These are phyloP conservation scores for Cryptococcus neoformans DNA, from an alignment of 1,284 basidiomycete genomes.

Conservation along the genomic window DNA sequence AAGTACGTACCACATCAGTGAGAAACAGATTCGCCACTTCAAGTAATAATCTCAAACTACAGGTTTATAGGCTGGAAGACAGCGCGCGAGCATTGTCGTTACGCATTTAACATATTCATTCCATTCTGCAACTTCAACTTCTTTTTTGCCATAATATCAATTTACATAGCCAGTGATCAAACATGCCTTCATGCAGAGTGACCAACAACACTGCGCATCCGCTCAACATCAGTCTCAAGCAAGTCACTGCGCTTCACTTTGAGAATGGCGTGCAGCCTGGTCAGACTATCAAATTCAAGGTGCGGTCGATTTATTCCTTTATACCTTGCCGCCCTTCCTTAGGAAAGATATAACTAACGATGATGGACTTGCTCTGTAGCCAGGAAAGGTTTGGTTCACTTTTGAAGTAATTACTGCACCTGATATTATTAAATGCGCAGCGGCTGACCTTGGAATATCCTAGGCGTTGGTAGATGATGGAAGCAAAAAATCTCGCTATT, in stretches of 20 bases:
- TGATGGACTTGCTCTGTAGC: conserved; percentile 13
- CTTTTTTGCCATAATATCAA: neutral
- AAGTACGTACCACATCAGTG: no score
- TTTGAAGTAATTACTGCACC: conserved; percentile 24
- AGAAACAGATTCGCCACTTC: no score
- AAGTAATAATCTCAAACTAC: no score
- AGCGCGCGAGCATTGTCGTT: no score
- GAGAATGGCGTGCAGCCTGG: conserved; percentile 39
- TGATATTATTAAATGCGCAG: neutral
- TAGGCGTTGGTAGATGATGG: conserved; percentile 37
- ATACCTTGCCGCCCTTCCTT: neutral
- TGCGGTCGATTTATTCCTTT: conserved; percentile 6
- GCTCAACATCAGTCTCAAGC: conserved; percentile 44
- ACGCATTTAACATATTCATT: neutral
- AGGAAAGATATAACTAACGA: neutral
- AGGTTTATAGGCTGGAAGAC: no score
- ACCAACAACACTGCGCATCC: conserved; percentile 35
- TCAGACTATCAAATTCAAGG: conserved; percentile 40
- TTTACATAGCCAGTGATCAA: neutral
- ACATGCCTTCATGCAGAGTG: conserved; percentile 42
- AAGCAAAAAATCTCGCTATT: conserved; percentile 34
- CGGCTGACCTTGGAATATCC: neutral
- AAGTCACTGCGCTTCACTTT: conserved; percentile 44
- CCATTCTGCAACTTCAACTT: neutral
- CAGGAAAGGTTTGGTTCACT: conserved; percentile 45